These are phyloP conservation scores for Cichorium intybus DNA, from an alignment of 140 eudicot genomes.

Conservation along the genomic window DNA sequence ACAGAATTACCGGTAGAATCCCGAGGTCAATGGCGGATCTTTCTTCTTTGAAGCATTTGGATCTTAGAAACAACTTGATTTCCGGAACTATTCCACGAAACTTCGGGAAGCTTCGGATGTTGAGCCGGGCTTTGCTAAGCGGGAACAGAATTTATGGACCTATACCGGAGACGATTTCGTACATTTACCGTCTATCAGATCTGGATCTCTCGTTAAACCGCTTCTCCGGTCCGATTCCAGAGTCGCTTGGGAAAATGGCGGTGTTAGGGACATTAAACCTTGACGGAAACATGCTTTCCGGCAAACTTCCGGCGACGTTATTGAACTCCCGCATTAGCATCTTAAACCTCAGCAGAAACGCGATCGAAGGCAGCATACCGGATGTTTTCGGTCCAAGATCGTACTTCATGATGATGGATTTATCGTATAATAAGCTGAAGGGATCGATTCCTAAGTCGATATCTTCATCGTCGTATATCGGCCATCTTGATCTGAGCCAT, in stretches of 20 bases:
- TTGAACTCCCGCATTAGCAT: conserved; percentile 55
- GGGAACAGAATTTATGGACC: conserved; percentile 55
- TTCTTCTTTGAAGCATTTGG: conserved; percentile 64
- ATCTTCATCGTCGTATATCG: conserved; percentile 53
- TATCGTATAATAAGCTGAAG: conserved; percentile 61
- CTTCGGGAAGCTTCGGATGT: conserved; percentile 72
- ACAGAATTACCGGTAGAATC: conserved; percentile 53
- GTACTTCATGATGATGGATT: conserved; percentile 67
- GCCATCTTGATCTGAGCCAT: conserved; percentile 87
- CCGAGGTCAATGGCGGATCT: conserved; percentile 62
- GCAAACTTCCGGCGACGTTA: conserved; percentile 55
- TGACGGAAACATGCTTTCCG: conserved; percentile 62
- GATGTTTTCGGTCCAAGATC: conserved; percentile 77
- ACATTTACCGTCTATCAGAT: conserved; percentile 65
- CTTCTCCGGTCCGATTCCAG: conserved; percentile 71
- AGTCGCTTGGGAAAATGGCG: conserved; percentile 62
- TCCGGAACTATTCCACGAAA: conserved; percentile 55
- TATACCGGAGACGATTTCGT: conserved; percentile 49
- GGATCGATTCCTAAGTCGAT: conserved; percentile 80
- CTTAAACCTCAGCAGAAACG: conserved; percentile 65
- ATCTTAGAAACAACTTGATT: conserved; percentile 57
- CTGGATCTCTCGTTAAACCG: conserved; percentile 62
- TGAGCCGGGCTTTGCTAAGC: conserved; percentile 70
- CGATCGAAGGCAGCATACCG: conserved; percentile 71
- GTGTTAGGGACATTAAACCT: conserved; percentile 72